These are phyloP conservation scores for Umbilicaria muhlenbergii DNA, from an alignment of 495 filamentous ascomycete genomes.

Conservation along the genomic window DNA sequence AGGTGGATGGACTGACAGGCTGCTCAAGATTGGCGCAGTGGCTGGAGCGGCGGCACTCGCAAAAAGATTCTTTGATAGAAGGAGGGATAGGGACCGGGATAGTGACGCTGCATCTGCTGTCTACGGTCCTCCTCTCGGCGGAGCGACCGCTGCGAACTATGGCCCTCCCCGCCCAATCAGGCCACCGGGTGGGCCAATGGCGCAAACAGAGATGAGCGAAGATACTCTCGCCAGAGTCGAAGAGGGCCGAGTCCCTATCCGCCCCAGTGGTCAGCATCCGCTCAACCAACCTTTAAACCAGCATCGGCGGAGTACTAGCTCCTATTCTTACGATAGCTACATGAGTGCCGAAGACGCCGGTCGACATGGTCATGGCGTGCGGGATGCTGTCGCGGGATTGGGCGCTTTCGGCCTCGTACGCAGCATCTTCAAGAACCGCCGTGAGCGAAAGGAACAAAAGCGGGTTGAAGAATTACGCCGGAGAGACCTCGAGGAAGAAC, in stretches of 20 bases:
- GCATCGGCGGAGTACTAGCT: conserved; percentile 16
- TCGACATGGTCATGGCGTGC: conserved; percentile 31
- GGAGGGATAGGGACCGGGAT: conserved; percentile 38
- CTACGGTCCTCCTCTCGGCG: conserved; percentile 26
- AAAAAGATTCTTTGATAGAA: conserved; percentile 46
- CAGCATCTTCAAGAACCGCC: conserved; percentile 47
- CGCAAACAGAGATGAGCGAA: conserved; percentile 16
- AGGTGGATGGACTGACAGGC: conserved; percentile 47
- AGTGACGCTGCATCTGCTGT: conserved; percentile 28
- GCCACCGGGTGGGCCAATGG: neutral
- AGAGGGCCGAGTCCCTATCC: conserved; percentile 21
- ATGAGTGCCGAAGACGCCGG: conserved; percentile 26
- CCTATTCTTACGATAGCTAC: conserved; percentile 20
- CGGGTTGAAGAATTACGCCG: conserved; percentile 44
- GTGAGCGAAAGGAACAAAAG: conserved; percentile 45
- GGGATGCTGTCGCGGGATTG: conserved; percentile 50
- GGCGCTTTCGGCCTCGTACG: conserved; percentile 49
- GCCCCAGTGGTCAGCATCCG: conserved; percentile 24
- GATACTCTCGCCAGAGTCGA: conserved; percentile 27
- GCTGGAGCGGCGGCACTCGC: conserved; percentile 49
- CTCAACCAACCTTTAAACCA: conserved; percentile 27
- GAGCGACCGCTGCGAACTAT: conserved; percentile 8
- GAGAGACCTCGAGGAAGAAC: conserved; percentile 44
- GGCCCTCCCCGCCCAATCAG: neutral
- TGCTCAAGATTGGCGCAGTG: conserved; percentile 51